Percentiles rank a stretch among this genome's conserved stretches.
These are phyloP conservation scores for Penicillium sp. DNA, from an alignment of 2,329 filamentous ascomycete species.

Conservation along the genomic window DNA sequence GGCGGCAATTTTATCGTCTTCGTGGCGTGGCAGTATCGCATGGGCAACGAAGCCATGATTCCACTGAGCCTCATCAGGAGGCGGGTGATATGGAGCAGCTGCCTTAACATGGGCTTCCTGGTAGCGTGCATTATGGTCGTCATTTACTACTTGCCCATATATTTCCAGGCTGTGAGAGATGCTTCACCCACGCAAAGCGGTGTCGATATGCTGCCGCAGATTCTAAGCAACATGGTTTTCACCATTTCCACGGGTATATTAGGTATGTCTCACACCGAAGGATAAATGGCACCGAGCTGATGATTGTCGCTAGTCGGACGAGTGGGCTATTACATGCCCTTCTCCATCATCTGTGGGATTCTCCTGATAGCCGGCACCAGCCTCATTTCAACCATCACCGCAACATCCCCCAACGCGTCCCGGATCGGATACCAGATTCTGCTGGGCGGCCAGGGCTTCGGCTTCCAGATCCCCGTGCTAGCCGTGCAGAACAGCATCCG, in stretches of 20 bases:
- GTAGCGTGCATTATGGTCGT: slow-evolving; percentile 16
- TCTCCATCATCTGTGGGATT: not conserved
- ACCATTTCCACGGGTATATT: slow-evolving; percentile 30
- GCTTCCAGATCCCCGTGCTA: slow-evolving; percentile 22
- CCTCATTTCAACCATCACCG: slow-evolving; percentile 27
- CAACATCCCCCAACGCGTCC: slow-evolving; percentile 16
- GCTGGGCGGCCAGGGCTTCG: slow-evolving; percentile 24
- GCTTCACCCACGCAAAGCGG: slow-evolving; percentile 31
- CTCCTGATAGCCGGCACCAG: slow-evolving; percentile 20
- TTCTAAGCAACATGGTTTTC: slow-evolving; percentile 32
- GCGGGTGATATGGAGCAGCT: slow-evolving; percentile 32
- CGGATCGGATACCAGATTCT: slow-evolving; percentile 32
- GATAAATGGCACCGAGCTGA: not conserved
- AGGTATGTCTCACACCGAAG: slow-evolving; percentile 19
- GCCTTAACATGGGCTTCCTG: slow-evolving; percentile 33
- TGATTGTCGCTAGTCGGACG: not conserved
- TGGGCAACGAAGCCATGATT: slow-evolving; percentile 43
- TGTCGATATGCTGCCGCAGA: slow-evolving; percentile 37
- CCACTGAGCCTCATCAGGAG: slow-evolving; percentile 34
- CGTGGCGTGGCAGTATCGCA: slow-evolving; percentile 33
- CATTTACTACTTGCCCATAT: slow-evolving; percentile 47
- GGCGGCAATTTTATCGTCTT: slow-evolving; percentile 35
- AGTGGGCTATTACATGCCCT: slow-evolving; percentile 2
- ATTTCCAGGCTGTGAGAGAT: slow-evolving; percentile 43
- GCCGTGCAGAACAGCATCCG: slow-evolving; percentile 20